phyloP scores from a whole-genome alignment of 208 protist species.

The Porcisia deanei region DNA sequence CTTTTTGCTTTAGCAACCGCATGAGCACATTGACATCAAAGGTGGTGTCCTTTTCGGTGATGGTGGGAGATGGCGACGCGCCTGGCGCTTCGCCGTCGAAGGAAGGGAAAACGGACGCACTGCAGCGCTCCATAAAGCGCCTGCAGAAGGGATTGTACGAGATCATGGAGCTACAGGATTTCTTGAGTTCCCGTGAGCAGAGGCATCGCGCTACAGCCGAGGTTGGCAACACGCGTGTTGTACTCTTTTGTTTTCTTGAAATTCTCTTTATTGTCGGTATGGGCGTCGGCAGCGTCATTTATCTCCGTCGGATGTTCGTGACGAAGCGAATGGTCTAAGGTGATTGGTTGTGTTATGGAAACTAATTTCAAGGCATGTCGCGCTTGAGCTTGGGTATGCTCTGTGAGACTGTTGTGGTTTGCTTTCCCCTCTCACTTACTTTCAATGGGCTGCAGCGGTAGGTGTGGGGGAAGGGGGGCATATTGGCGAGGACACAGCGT shows the following conservation, averaged over 20 bases:
- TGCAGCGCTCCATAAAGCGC: slow-evolving; percentile 62
- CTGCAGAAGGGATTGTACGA: slow-evolving; percentile 70
- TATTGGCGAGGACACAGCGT: slow-evolving; percentile 45
- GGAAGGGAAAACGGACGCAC: slow-evolving; percentile 36
- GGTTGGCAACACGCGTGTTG: slow-evolving; percentile 81
- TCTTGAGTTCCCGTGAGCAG: slow-evolving; percentile 62
- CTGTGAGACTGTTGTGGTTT: not conserved
- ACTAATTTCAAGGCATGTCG: not conserved
- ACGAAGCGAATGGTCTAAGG: slow-evolving; percentile 75
- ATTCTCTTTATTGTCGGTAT: slow-evolving; percentile 67
- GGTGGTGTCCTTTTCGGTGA: slow-evolving; percentile 77
- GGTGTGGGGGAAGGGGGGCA: slow-evolving; percentile 52
- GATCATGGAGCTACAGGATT: slow-evolving; percentile 79
- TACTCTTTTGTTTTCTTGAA: slow-evolving; percentile 79
- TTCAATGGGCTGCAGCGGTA: slow-evolving; percentile 71
- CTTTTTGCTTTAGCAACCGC: slow-evolving; percentile 89
- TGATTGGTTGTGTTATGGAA: not conserved
- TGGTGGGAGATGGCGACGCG: slow-evolving; percentile 37
- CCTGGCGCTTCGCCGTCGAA: slow-evolving; percentile 1
- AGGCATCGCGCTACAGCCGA: slow-evolving; percentile 80
- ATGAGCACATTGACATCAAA: slow-evolving; percentile 87
- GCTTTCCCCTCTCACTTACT: slow-evolving; percentile 34
- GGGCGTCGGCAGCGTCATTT: slow-evolving; percentile 74
- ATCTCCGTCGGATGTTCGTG: slow-evolving; percentile 74
- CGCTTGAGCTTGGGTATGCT: not conserved